Evolutionary conservation across 352 stramenopile genomes (phyloP).

Genomic region (Lagenidium giganteum): DNA sequence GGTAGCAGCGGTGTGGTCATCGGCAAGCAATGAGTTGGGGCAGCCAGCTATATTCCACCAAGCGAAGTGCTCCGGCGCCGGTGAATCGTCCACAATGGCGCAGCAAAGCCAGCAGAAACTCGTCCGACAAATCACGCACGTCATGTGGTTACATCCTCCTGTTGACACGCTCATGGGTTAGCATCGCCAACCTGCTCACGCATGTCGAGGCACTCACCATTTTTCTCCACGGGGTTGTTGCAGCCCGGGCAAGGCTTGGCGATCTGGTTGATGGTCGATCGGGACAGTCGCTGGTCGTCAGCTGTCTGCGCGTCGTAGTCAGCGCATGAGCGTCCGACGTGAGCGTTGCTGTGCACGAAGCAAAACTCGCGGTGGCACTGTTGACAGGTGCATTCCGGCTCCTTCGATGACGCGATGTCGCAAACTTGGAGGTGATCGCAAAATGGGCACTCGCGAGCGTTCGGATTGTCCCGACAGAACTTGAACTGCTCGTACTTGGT

Average conservation of each 20-base stretch:
- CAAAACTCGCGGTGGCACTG: constrained; percentile 64
- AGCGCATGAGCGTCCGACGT: constrained; percentile 59
- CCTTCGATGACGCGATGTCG: no score
- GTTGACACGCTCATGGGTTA: neutral
- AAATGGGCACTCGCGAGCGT: constrained; percentile 55
- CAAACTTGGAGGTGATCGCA: constrained; percentile 58
- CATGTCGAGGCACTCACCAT: constrained; percentile 25
- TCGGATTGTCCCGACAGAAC: constrained; percentile 74
- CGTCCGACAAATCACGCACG: constrained; percentile 76
- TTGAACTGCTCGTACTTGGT: constrained; percentile 85
- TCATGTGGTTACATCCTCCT: constrained; percentile 91
- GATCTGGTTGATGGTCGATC: constrained; percentile 68
- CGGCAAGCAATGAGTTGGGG: no score
- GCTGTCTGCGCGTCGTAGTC: constrained; percentile 77
- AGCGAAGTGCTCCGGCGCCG: constrained; percentile 87
- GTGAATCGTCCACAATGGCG: constrained; percentile 76
- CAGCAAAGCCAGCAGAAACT: constrained; percentile 91
- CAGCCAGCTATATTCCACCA: no score
- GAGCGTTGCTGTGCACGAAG: constrained; percentile 80
- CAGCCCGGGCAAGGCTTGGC: constrained; percentile 85
- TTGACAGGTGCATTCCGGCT: constrained; percentile 32
- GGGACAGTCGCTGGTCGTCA: constrained; percentile 75
- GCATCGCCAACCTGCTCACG: neutral
- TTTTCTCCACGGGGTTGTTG: constrained; percentile 87
- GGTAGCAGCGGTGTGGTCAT: no score